Evolutionary conservation across 257 asterid genomes (phyloP).

Genomic region (Solanum sejunctum): DNA sequence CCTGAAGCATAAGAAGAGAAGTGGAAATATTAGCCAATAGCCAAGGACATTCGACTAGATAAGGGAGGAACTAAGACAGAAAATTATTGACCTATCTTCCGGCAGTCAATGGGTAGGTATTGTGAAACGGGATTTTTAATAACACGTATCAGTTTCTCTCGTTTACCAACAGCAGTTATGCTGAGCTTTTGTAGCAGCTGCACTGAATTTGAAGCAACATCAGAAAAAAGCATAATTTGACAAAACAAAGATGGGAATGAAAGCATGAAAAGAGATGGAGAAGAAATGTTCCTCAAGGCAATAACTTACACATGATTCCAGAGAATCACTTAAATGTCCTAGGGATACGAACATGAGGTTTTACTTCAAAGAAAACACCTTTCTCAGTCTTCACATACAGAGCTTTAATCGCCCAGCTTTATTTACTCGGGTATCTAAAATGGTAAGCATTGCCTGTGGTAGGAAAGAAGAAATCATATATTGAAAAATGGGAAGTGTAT

Average conservation of each 20-base stretch:
- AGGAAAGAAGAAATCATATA: neutral
- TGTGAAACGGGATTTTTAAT: constrained; percentile 71
- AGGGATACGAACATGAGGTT: constrained; percentile 81
- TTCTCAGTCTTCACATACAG: constrained; percentile 65
- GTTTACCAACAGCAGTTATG: constrained; percentile 52
- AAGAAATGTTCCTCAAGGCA: neutral
- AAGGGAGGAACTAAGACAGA: neutral
- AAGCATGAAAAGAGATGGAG: neutral
- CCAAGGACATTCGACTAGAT: neutral
- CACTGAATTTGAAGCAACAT: constrained; percentile 28
- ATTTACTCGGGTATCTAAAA: constrained; percentile 73
- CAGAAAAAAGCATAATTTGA: neutral
- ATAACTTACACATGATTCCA: constrained; percentile 76
- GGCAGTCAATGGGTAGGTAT: constrained; percentile 58
- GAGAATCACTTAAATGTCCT: constrained; percentile 64
- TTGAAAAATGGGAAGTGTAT: neutral
- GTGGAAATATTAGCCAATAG: neutral
- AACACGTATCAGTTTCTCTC: constrained; percentile 62
- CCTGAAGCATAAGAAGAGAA: constrained; percentile 26
- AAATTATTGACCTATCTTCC: constrained; percentile 49
- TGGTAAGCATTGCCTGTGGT: constrained; percentile 54
- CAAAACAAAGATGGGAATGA: neutral
- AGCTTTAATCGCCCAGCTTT: constrained; percentile 63
- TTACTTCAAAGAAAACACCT: constrained; percentile 65
- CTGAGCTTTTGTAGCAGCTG: constrained; percentile 69